Base-by-base conservation (phyloP, 345 rosid species). In the Odontarrhena argentea region DNA sequence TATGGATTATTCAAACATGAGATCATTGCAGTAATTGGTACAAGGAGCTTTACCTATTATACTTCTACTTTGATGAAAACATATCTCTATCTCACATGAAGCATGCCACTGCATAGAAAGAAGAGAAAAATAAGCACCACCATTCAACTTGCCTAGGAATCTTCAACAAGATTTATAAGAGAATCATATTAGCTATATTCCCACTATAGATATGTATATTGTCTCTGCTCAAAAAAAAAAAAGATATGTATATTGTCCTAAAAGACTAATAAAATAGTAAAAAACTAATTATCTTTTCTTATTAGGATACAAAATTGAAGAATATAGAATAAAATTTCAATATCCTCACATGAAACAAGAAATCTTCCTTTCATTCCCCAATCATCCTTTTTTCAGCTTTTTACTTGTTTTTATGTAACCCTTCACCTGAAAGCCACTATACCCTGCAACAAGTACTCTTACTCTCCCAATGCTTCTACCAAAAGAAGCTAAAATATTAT, bases 21-120 rank as follows among this genome's bases (percentile, higher is more conserved):
- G 77, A 73, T 73, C 62, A 73, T 73, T 65, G 72, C 55, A 60
- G 77, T 59, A 73, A 73, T 52, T 73, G 72, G 67, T 59, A 65
- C 62, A 73, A 73, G 15, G 35, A 66, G 72, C 72, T 73, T 73
- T 74, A 74, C 63, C 73, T 66, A 60, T 66, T 44, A 67, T 60
- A 60, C 77, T 67, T 67, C 63, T 67, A 60, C 68, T 74, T 60
- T 54, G 68, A 60, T 67, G 73, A 67, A 74, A 53, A 59, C 43
- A 66, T 73, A 3, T 56, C 14, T 63, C 57, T 66, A 47, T 47
- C 64, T 30, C 58, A 55, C 56, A 73, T 59, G 77, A 60, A 74
- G 73, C 77, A 74, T 74, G 77, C 77, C 77, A 74, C 45, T 74
- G 38, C 77, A 74, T 74, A 67, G 77, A 74, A 74, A 74, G 77